These are phyloP conservation scores for Aphanomyces euteiches DNA, from an alignment of 352 stramenopile genomes.

Conservation along the genomic window DNA sequence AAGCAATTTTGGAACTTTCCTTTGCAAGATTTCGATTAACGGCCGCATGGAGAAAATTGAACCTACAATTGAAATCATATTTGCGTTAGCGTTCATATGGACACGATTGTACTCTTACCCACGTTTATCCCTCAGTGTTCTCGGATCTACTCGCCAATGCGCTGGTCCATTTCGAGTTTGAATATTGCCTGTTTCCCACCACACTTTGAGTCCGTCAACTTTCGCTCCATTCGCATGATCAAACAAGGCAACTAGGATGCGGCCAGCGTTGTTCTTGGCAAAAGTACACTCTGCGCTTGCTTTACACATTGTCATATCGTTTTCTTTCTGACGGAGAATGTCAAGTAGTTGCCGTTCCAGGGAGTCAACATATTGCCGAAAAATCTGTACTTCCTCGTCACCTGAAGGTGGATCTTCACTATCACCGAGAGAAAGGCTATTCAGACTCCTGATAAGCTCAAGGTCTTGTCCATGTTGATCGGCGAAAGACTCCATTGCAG, in stretches of 20 bases:
- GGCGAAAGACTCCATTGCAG: too few relatives aligned
- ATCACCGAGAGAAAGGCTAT: not conserved
- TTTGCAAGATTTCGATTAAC: slow-evolving; percentile 63
- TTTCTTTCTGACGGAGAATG: slow-evolving; percentile 2
- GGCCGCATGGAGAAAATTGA: slow-evolving; percentile 56
- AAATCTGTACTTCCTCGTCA: not conserved
- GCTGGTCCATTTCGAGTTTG: slow-evolving; percentile 67
- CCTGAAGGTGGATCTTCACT: not conserved
- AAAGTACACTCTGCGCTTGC: slow-evolving; percentile 30
- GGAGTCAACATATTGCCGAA: not conserved
- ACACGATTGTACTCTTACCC: slow-evolving; percentile 29
- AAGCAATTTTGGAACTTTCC: slow-evolving; percentile 62
- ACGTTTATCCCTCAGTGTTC: slow-evolving; percentile 61
- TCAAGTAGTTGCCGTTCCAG: slow-evolving; percentile 14
- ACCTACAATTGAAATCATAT: slow-evolving; percentile 1
- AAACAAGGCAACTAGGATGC: slow-evolving; percentile 71
- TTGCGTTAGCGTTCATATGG: not conserved
- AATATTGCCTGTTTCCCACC: slow-evolving; percentile 67
- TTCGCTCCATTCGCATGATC: slow-evolving; percentile 64
- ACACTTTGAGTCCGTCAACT: slow-evolving; percentile 47
- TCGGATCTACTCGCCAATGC: slow-evolving; percentile 66
- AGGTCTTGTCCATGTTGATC: not conserved
- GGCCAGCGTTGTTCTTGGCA: slow-evolving; percentile 71
- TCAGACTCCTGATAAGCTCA: not conserved
- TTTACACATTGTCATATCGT: not conserved